Base-by-base conservation (phyloP, 306 rosid species). In the Medicago arabica region DNA sequence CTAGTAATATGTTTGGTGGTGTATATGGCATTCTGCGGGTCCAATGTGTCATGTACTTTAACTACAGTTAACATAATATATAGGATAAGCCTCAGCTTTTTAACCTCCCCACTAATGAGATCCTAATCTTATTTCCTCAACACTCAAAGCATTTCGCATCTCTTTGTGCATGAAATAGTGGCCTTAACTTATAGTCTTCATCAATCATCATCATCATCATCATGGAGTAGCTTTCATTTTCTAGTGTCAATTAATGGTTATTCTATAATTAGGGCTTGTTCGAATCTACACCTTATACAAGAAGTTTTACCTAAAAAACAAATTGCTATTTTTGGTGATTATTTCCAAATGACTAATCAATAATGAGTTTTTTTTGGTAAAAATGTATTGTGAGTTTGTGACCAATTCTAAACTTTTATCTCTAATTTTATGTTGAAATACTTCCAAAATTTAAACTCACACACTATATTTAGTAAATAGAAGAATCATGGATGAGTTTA, bases 11-110 rank as follows among this genome's bases (percentile, higher is more conserved):
- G 38, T 5, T 49, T 10, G 53, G 43, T 78, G 60, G 71, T 44
- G 18, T 38, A 39, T 54, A 44, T 54, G 50, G 62, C 65, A 76
- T 47, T 44, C 59, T 59, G 87, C 69, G 88, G 95, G 86, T 59
- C 91, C 83, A 50, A 25, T 53, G 39, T 80, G 78, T 81, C 69
- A 10, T 80, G 78, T 83, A 78, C 89, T 87, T 83, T 85, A 75
- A 71, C 60, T 47, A 71, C 78, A 68, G 75, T 77, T 38, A 65
- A 77, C 76, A 50, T 70, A 78, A 72, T 80, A 57, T 34, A 75
- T 71, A 69, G 67, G 86, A 78, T 88, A 74, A 82, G 63, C 53
- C 75, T 66, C 67, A 67, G 21, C 75, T 80, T 43, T 43, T 78
- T 31, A 72, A 58, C 64, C 77, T 10, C 76, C 39, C 64, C 81